phyloP scores from a whole-genome alignment of 306 rosid genomes.

The Castanea sativa region DNA sequence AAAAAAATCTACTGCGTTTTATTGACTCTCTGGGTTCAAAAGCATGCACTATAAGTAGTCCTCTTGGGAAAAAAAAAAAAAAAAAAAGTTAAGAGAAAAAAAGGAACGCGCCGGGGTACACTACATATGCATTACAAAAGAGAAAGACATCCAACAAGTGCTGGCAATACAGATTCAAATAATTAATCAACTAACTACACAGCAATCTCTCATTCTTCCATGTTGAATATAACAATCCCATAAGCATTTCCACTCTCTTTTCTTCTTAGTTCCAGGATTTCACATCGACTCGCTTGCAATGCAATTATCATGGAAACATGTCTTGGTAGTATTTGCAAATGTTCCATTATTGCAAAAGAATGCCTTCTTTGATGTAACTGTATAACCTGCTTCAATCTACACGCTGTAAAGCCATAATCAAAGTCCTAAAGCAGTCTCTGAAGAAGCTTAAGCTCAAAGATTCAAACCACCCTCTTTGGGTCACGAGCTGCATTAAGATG shows the following conservation, averaged over 20 bases:
- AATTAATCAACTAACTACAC: constrained; percentile 33
- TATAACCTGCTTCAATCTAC: constrained; percentile 17
- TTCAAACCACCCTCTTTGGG: constrained; percentile 66
- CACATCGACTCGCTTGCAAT: constrained; percentile 26
- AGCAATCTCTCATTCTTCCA: constrained; percentile 36
- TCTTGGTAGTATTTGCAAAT: constrained; percentile 11
- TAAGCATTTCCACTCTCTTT: constrained; percentile 19
- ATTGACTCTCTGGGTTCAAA: constrained; percentile 22
- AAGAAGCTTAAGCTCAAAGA: constrained; percentile 21
- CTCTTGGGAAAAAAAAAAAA: not conserved
- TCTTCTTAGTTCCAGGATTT: constrained; percentile 27
- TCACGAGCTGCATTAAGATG: constrained; percentile 85
- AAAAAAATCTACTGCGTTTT: not conserved
- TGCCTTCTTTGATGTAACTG: constrained; percentile 19
- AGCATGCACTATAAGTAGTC: constrained; percentile 3
- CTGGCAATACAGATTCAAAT: constrained; percentile 33
- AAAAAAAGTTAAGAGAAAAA: not conserved
- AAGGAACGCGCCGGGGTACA: not conserved
- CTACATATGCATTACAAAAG: constrained; percentile 4
- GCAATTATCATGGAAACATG: constrained; percentile 23
- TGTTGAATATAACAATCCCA: constrained; percentile 12
- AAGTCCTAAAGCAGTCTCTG: constrained; percentile 11
- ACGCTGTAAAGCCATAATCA: constrained; percentile 23
- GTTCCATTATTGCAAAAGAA: constrained; percentile 31
- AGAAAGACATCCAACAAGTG: constrained; percentile 8